Conservation (phyloP, 805 yeast genomes). For the Saccharomycopsis selenospora region DNA sequence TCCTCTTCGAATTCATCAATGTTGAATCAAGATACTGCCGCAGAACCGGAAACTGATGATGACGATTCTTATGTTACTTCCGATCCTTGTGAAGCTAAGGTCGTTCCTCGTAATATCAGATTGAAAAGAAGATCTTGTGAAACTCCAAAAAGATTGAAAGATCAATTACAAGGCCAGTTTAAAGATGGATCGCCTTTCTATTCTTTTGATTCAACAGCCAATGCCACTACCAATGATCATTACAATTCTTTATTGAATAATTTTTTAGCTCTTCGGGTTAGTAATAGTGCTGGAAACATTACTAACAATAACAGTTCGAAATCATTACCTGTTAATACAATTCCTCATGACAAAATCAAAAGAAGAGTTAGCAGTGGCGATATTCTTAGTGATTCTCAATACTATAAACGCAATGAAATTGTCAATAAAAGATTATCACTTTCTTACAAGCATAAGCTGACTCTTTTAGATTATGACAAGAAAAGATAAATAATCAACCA, state of each 20-base stretch:
- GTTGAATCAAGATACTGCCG: not conserved
- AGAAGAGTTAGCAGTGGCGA: conserved; percentile 2
- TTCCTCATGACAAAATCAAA: not conserved
- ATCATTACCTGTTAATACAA: not conserved
- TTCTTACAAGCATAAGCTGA: not conserved
- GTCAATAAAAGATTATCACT: not conserved
- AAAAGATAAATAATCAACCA: not conserved
- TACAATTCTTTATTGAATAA: not conserved
- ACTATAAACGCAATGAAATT: not conserved
- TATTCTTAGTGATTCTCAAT: too few relatives aligned
- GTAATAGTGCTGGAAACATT: not conserved
- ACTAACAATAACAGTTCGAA: not conserved
- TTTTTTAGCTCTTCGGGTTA: not conserved
- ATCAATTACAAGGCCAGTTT: not conserved
- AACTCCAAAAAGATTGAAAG: not conserved
- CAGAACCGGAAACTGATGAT: not conserved
- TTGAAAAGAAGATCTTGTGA: conserved; percentile 1
- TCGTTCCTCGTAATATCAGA: not conserved
- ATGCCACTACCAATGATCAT: not conserved
- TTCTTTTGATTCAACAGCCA: not conserved
- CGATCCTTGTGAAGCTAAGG: not conserved
- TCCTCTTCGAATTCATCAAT: not conserved
- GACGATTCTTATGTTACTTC: not conserved
- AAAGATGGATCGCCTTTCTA: not conserved
- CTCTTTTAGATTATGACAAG: not conserved